phyloP scores from a whole-genome alignment of 2,329 filamentous ascomycete genomes.

The Penicillium fuscoglaucum region DNA sequence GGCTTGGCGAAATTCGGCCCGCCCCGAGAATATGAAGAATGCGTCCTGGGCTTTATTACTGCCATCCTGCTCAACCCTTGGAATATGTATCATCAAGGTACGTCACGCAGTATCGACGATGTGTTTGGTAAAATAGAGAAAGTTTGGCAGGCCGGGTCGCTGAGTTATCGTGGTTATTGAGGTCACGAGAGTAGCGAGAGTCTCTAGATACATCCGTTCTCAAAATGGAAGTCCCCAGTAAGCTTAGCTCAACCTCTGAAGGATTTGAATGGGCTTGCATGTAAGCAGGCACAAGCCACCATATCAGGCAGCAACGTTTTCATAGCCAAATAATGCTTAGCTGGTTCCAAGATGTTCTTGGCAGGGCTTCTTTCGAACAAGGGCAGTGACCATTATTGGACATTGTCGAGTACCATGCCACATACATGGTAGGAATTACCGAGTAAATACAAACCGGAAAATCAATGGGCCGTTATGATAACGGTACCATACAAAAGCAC shows the following conservation, averaged over 20 bases:
- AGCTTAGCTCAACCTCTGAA: not conserved
- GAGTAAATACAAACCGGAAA: no score
- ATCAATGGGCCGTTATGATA: no score
- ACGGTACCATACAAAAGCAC: no score
- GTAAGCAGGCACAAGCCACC: not conserved
- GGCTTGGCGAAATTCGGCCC: not conserved
- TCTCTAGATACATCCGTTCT: not conserved
- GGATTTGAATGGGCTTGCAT: not conserved
- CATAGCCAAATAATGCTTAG: not conserved
- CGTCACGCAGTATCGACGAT: not conserved
- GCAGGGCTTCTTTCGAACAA: not conserved
- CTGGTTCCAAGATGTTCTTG: not conserved
- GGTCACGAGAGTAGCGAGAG: not conserved
- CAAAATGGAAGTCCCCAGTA: not conserved
- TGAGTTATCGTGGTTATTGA: not conserved
- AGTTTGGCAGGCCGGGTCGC: not conserved
- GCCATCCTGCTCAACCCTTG: not conserved
- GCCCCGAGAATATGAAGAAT: not conserved
- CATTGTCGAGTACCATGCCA: no score
- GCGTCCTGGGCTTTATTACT: not conserved
- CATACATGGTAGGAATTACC: no score
- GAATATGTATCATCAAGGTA: not conserved
- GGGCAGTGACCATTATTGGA: not conserved
- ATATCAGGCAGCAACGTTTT: not conserved
- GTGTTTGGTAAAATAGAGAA: not conserved